Conservation (phyloP, 2,329 filamentous ascomycete genomes). For the Myriosclerotinia curreyana region DNA sequence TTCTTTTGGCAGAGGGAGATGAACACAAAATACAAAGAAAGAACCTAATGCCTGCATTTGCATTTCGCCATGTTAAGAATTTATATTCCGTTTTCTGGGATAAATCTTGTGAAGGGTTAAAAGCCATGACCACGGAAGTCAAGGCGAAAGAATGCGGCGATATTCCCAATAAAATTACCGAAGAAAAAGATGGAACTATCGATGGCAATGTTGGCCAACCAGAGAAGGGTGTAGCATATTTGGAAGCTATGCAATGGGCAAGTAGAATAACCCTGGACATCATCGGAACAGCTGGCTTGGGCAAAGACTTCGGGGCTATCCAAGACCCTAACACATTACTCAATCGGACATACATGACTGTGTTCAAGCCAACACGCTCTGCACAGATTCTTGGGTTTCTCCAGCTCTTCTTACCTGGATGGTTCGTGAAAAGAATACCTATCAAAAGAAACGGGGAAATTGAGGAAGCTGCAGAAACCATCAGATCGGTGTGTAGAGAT, state of each 20-base stretch:
- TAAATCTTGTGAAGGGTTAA: constrained; percentile 67
- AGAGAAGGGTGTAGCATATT: constrained; percentile 41
- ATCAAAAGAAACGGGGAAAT: constrained; percentile 68
- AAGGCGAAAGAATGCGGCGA: constrained; percentile 43
- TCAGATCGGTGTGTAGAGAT: constrained; percentile 64
- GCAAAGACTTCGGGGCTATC: constrained; percentile 67
- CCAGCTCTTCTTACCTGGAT: constrained; percentile 58
- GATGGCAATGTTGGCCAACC: constrained; percentile 7
- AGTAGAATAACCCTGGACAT: constrained; percentile 71
- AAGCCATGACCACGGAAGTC: constrained; percentile 56
- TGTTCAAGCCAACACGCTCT: constrained; percentile 53
- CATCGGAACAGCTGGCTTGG: constrained; percentile 69
- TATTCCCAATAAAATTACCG: constrained; percentile 21
- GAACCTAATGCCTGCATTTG: constrained; percentile 76
- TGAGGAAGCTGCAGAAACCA: constrained; percentile 51
- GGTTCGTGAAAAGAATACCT: constrained; percentile 62
- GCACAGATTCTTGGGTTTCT: constrained; percentile 57
- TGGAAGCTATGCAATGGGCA: constrained; percentile 62
- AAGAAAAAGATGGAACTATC: neutral
- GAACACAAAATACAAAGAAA: constrained; percentile 82
- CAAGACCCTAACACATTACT: constrained; percentile 58
- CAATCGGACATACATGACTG: constrained; percentile 52
- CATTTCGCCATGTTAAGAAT: constrained; percentile 81
- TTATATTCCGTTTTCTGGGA: constrained; percentile 81
- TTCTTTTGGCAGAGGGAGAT: constrained; percentile 84